Conservation (phyloP, 2,329 filamentous ascomycete species). For the Orbilia quercus region DNA sequence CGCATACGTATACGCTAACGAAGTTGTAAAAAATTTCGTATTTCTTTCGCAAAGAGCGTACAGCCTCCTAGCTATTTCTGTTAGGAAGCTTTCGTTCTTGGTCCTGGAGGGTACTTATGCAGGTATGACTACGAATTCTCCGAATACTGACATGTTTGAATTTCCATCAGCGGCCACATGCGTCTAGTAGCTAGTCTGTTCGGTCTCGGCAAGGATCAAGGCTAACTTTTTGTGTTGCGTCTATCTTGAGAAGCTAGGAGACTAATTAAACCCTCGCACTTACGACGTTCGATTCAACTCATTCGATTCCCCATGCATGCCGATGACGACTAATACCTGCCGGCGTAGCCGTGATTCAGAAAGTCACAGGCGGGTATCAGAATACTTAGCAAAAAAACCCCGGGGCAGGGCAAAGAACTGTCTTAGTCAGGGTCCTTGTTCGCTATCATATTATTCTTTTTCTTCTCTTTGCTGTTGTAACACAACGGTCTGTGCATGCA, state of each 20-base stretch:
- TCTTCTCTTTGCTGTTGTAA: neutral
- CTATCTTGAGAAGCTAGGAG: neutral
- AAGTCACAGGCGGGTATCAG: conserved; percentile 12
- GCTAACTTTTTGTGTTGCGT: conserved; percentile 41
- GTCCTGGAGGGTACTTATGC: conserved; percentile 23
- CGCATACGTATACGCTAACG: neutral
- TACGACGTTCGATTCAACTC: too few relatives aligned
- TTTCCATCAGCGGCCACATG: neutral
- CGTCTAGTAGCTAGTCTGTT: conserved; percentile 15
- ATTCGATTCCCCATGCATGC: too few relatives aligned
- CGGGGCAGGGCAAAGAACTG: conserved; percentile 9
- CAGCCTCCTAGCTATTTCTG: neutral
- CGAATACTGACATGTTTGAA: conserved; percentile 3
- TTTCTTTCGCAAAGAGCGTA: neutral
- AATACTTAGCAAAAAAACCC: too few relatives aligned
- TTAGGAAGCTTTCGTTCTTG: neutral
- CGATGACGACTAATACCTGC: conserved; percentile 47
- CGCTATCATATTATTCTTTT: neutral
- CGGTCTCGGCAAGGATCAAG: conserved; percentile 32
- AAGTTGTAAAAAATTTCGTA: neutral
- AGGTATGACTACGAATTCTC: conserved; percentile 54
- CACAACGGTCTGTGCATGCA: neutral
- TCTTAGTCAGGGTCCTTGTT: neutral
- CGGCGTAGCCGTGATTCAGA: conserved; percentile 41
- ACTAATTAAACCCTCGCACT: conserved; percentile 1